Percentiles rank a stretch among this genome's conserved stretches.
Evolutionary conservation across 306 rosid species (phyloP).

Genomic region (Ormosia semicastrata): DNA sequence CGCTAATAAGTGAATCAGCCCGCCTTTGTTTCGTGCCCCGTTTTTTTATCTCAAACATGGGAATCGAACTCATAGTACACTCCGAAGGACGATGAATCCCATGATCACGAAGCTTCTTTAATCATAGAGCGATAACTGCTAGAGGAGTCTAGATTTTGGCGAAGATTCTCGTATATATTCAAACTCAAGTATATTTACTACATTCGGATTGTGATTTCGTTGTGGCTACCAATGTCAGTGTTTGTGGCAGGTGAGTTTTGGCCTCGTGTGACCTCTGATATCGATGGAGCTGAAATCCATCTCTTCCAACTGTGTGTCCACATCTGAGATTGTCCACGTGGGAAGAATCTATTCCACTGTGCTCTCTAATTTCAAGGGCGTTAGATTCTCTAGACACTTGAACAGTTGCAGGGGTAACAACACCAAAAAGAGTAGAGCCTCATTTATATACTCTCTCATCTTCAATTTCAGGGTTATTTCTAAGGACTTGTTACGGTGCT

Average conservation of each 20-base stretch:
- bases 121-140: constrained; percentile 12
- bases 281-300: constrained; percentile 61
- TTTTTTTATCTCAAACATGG: not conserved
- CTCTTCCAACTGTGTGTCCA: constrained; percentile 42
- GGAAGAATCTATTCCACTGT: constrained; percentile 35
- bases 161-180: not conserved
- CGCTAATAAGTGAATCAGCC: not conserved
- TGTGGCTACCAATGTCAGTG: not conserved
- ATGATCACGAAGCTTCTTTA: not conserved
- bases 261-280: constrained; percentile 10
- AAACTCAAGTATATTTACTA: not conserved
- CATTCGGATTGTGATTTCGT: constrained; percentile 16
- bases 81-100: constrained; percentile 38
- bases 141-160: not conserved
- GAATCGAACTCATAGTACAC: not conserved
- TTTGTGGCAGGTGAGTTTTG: constrained; percentile 14
- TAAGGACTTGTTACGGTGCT: constrained; percentile 35
- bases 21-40: not conserved
- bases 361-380: constrained; percentile 37
- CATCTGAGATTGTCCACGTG: constrained; percentile 41
- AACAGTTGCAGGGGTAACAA: constrained; percentile 55
- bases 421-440: not conserved
- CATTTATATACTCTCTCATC: not conserved
- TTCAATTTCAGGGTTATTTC: constrained; percentile 50
- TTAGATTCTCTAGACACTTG: constrained; percentile 41